These are phyloP conservation scores for Penicillium corylophilum DNA, from an alignment of 2,329 filamentous ascomycete species.

Conservation along the genomic window DNA sequence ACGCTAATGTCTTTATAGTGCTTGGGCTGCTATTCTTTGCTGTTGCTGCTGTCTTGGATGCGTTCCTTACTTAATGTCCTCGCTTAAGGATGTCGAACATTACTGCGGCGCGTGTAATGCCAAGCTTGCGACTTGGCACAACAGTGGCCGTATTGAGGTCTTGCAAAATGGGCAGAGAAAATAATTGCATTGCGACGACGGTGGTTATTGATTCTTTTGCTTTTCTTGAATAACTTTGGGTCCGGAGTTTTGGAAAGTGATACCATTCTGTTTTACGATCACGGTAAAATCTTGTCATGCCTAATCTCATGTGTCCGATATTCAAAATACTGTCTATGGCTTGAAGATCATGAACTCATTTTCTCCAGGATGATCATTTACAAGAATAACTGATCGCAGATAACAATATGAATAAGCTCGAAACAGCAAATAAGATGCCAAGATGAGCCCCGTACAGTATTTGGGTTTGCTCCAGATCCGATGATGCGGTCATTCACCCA, in stretches of 20 bases:
- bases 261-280: conserved; percentile 14
- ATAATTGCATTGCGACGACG: background rate
- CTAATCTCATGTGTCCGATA: background rate
- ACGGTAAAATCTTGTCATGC: background rate
- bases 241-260: conserved; percentile 6
- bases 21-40: conserved; percentile 48
- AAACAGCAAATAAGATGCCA: conserved; percentile 4
- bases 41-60: conserved; percentile 47
- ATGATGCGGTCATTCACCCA: conserved; percentile 13
- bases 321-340: background rate
- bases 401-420: background rate
- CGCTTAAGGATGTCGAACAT: conserved; percentile 51
- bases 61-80: conserved; percentile 50
- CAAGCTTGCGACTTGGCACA: conserved; percentile 50
- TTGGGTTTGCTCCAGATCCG: conserved; percentile 3
- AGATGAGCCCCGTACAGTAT: conserved; percentile 11
- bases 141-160: conserved; percentile 49
- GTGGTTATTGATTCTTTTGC: background rate
- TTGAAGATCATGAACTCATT: background rate
- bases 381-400: background rate
- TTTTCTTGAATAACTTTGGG: background rate
- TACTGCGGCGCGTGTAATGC: conserved; percentile 49
- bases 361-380: background rate
- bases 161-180: conserved; percentile 23
- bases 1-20: conserved; percentile 30